phyloP scores from a whole-genome alignment of 2,329 filamentous ascomycete species.

The Exophiala alcalophila region DNA sequence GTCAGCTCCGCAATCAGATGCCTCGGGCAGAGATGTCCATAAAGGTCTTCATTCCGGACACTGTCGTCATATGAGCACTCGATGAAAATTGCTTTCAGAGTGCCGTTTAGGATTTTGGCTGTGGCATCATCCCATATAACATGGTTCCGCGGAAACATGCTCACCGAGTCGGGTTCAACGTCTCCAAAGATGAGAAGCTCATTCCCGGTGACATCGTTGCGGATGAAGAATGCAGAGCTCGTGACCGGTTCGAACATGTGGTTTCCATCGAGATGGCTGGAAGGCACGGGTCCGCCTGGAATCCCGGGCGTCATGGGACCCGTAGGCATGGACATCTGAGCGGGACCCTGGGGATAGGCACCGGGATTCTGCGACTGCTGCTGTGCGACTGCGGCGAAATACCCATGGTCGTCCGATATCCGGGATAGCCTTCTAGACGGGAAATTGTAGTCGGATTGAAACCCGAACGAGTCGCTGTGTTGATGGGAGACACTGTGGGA shows the following conservation, averaged over 20 bases:
- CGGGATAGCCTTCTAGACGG: slow-evolving; percentile 33
- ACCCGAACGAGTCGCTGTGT: slow-evolving; percentile 50
- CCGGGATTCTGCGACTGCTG: slow-evolving; percentile 22
- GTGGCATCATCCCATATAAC: slow-evolving; percentile 85
- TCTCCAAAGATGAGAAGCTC: slow-evolving; percentile 95
- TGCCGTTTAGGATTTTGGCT: slow-evolving; percentile 71
- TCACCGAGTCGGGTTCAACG: slow-evolving; percentile 86
- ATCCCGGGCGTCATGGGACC: slow-evolving; percentile 23
- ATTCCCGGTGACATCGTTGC: slow-evolving; percentile 64
- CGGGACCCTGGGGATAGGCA: slow-evolving; percentile 7
- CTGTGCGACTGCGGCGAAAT: slow-evolving; percentile 28
- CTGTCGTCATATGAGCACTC: slow-evolving; percentile 91
- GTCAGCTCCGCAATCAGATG: slow-evolving; percentile 78
- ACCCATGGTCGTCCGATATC: slow-evolving; percentile 30
- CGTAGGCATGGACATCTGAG: slow-evolving; percentile 13
- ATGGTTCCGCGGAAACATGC: slow-evolving; percentile 74
- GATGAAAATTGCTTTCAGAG: slow-evolving; percentile 80
- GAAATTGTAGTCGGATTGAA: slow-evolving; percentile 50
- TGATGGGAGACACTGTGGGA: slow-evolving; percentile 57
- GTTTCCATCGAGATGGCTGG: slow-evolving; percentile 21
- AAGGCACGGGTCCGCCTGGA: slow-evolving; percentile 30
- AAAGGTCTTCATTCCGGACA: slow-evolving; percentile 72
- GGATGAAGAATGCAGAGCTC: slow-evolving; percentile 91
- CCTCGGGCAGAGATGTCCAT: slow-evolving; percentile 81
- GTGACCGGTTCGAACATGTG: slow-evolving; percentile 55